Evolutionary conservation across 352 stramenopile genomes (phyloP), one percentile per base, ranked within the genome.

Genomic region (Pythium phragmiticola): DNA sequence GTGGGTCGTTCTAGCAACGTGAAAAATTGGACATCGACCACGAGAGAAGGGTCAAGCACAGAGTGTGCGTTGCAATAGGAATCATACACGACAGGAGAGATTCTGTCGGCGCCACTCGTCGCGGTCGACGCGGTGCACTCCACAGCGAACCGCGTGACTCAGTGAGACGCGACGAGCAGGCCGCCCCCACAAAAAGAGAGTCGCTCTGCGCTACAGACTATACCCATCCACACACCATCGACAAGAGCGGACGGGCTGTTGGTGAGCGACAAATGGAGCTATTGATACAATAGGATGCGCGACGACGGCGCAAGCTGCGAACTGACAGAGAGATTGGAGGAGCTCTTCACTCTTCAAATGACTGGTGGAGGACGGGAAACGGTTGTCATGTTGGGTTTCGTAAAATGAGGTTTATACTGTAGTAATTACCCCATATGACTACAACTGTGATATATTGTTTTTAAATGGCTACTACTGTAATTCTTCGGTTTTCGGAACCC

Each of bases 21-120:
- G 78, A 88, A 89, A 90, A 92, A 92, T 88, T 92, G 79, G 80
- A 89, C 74, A 80, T 88, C 71, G 72, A 87, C 83, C 84, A 92
- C 72, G 55, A 63, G 30, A 21, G 53, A 36, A 57, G 87, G 84
- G 81, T 80, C 82, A 86, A 87, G 81, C 84, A 92, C 83, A 92
- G 83, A 92, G 83, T 92, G 83, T 92, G 72, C 87, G 79, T 90
- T 92, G 83, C 83, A 73, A 70, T 21, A 54, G 42, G 43, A 68
- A 19, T 65, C 21, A 69, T 19, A 49, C 33, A 41, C 52, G 55
- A 19, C 59, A 12, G 46, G 39, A 50, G 17, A 19, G 23, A 30
- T 60, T 3, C 43, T 63, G 57, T 56, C 17, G 23, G 43, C 37
- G 26, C 47, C 13, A 17, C 23, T 42, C 48, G 58, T 58, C 47